Conservation (phyloP, 768 basidiomycete genomes). For the Lactifluus subvellereus region DNA sequence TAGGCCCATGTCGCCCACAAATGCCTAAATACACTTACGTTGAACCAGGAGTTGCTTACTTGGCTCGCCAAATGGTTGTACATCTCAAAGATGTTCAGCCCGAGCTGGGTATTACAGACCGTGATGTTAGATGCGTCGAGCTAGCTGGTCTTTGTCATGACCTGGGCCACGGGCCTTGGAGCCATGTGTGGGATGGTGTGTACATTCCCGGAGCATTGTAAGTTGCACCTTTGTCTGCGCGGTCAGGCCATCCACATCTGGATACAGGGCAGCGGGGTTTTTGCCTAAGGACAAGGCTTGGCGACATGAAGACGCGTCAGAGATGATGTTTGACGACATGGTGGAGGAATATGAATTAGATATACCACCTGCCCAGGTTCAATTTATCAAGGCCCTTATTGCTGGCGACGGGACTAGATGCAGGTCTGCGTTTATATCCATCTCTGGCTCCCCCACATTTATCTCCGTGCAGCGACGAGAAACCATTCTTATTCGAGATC, state of each 20-base stretch:
- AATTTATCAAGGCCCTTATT: constrained; percentile 75
- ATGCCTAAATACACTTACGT: constrained; percentile 1
- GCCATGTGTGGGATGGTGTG: constrained; percentile 72
- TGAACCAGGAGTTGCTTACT: constrained; percentile 68
- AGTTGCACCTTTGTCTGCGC: constrained; percentile 25
- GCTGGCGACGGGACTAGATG: constrained; percentile 51
- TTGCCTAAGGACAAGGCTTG: constrained; percentile 41
- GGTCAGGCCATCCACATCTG: background rate
- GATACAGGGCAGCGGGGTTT: constrained; percentile 4
- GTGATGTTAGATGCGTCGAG: constrained; percentile 72
- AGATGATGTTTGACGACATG: constrained; percentile 76
- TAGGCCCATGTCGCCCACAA: constrained; percentile 26
- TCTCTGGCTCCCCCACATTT: background rate
- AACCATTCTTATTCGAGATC: constrained; percentile 76
- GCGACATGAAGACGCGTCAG: constrained; percentile 75
- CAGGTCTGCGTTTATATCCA: constrained; percentile 35
- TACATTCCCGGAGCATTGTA: constrained; percentile 68
- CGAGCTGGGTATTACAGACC: constrained; percentile 55
- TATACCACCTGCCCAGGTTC: constrained; percentile 43
- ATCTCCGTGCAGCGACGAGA: constrained; percentile 36
- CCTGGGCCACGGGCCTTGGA: constrained; percentile 82
- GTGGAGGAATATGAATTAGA: constrained; percentile 49
- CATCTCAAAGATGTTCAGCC: constrained; percentile 55
- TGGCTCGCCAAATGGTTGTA: constrained; percentile 58
- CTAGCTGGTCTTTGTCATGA: constrained; percentile 82